phyloP scores from a whole-genome alignment of 2,329 filamentous ascomycete species.

The Talaromyces islandicus region DNA sequence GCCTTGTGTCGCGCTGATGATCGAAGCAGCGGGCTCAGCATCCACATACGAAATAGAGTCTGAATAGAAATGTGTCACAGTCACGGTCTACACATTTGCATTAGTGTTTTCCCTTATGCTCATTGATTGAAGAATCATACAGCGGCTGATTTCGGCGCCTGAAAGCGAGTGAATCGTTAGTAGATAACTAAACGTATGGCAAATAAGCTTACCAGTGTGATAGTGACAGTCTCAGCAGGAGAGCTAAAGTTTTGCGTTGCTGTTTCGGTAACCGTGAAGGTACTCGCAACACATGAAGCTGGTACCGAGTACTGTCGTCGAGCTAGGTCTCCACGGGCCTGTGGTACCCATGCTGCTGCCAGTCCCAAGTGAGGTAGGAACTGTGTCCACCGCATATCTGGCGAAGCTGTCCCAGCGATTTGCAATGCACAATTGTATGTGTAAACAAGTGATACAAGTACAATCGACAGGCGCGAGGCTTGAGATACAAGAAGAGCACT shows the following conservation, averaged over 20 bases:
- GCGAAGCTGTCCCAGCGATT: not conserved
- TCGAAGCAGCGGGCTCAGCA: not conserved
- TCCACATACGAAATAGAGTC: not conserved
- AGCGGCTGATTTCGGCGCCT: not conserved
- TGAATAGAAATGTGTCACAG: not conserved
- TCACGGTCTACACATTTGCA: not conserved
- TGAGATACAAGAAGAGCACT: not conserved
- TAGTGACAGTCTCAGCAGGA: not conserved
- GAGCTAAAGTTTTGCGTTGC: not conserved
- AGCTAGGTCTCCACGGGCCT: not conserved
- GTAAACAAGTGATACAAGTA: not conserved
- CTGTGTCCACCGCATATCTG: not conserved
- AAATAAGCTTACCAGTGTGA: not conserved
- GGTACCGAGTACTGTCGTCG: not conserved
- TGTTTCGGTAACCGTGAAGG: not conserved
- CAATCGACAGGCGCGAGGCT: not conserved
- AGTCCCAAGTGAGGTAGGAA: not conserved
- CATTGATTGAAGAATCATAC: not conserved
- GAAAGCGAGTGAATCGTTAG: not conserved
- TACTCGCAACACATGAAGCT: not conserved
- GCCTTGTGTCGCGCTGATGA: not conserved
- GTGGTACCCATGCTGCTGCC: not conserved
- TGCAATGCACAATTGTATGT: not conserved
- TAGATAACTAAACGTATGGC: not conserved
- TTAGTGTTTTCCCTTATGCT: not conserved